Conservation (phyloP, 345 rosid genomes). For the Erysimum cheiranthoides region DNA sequence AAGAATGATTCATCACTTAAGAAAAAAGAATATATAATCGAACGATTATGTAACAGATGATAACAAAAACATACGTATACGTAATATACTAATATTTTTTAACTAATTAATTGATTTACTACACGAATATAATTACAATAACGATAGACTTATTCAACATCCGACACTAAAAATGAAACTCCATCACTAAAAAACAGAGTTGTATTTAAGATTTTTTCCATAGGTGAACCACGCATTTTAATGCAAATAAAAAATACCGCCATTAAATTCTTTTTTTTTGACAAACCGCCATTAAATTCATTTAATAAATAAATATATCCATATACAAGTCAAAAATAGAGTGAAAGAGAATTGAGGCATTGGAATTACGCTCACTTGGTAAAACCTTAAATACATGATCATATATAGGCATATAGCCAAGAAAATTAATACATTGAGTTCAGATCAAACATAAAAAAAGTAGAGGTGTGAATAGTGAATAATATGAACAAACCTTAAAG, state of each 20-base stretch:
- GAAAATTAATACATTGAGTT: not conserved
- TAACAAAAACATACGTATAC: not conserved
- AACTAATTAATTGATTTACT: not conserved
- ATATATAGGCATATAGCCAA: not conserved
- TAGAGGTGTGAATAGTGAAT: conserved; percentile 27
- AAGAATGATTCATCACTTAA: too few relatives aligned
- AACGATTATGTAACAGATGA: not conserved
- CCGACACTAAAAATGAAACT: not conserved
- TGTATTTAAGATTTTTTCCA: not conserved
- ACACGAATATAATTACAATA: not conserved
- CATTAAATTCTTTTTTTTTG: not conserved
- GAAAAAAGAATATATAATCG: not conserved
- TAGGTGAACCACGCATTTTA: not conserved
- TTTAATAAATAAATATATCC: not conserved
- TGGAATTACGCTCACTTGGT: not conserved
- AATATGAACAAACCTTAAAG: conserved; percentile 31
- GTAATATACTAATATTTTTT: not conserved
- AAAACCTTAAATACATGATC: not conserved
- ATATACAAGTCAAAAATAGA: not conserved
- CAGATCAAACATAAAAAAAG: conserved; percentile 4
- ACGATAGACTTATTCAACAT: not conserved
- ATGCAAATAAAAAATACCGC: not conserved
- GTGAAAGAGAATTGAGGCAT: not conserved
- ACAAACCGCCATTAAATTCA: not conserved
- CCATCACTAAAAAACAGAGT: too few relatives aligned